Conservation (phyloP, 1,284 basidiomycete genomes). For the Thelephora terrestris region DNA sequence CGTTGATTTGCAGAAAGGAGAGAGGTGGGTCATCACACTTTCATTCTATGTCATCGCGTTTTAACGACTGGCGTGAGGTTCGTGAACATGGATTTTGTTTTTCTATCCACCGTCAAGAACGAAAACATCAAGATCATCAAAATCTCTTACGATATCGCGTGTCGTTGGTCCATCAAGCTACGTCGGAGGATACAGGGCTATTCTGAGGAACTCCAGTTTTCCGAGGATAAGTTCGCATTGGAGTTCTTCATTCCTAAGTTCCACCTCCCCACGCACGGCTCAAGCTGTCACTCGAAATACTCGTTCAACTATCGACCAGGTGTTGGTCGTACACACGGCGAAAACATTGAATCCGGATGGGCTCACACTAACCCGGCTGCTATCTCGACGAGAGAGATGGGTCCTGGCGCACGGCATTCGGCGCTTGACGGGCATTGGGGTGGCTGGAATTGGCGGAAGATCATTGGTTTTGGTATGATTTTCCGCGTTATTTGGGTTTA, state of each 20-base stretch:
- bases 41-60: not conserved
- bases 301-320: too few species aligned
- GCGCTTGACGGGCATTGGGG: constrained; percentile 10
- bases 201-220: constrained; percentile 1
- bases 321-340: too few species aligned
- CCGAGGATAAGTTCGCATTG: not conserved
- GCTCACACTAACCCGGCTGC: constrained; percentile 9
- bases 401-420: constrained; percentile 6
- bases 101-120: too few species aligned
- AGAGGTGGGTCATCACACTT: too few species aligned
- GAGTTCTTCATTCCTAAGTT: constrained; percentile 14
- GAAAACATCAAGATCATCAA: too few species aligned
- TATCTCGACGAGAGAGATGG: constrained; percentile 10
- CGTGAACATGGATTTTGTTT: constrained; percentile 18
- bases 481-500: too few species aligned
- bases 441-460: constrained; percentile 12
- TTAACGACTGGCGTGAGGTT: constrained; percentile 10
- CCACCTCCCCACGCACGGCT: constrained; percentile 11
- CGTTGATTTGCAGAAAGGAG: too few species aligned
- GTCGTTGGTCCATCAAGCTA: too few species aligned
- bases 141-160: too few species aligned
- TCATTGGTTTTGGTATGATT: constrained; percentile 3
- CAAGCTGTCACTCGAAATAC: constrained; percentile 10
- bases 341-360: too few species aligned
- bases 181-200: not conserved